phyloP scores from a whole-genome alignment of 176 grass and related monocot genomes.

The Zoysia pacifica region DNA sequence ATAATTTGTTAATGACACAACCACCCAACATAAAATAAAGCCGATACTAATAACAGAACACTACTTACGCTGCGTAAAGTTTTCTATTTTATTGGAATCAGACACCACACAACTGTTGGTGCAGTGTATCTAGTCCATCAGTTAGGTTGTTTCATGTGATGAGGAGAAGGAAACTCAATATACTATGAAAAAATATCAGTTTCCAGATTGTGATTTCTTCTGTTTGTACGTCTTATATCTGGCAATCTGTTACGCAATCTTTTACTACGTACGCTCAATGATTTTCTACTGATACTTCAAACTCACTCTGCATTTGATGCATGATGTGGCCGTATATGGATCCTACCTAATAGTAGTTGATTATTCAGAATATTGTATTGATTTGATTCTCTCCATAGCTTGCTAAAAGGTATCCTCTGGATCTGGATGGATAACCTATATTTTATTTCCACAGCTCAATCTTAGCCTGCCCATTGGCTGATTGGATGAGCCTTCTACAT shows the following conservation, averaged over 20 bases:
- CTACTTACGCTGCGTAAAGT: too few relatives aligned
- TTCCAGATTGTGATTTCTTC: background rate
- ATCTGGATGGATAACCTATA: background rate
- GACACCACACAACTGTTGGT: background rate
- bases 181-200: background rate
- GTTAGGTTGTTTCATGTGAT: background rate
- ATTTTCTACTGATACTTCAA: background rate
- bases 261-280: background rate
- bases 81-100: too few relatives aligned
- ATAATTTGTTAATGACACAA: too few relatives aligned
- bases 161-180: background rate
- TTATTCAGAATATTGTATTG: background rate
- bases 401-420: background rate
- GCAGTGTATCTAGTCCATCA: background rate
- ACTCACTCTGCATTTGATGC: background rate
- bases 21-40: too few relatives aligned
- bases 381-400: background rate
- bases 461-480: background rate
- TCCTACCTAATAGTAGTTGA: too few relatives aligned
- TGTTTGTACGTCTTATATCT: too few relatives aligned
- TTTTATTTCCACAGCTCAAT: too few relatives aligned
- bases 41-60: too few relatives aligned
- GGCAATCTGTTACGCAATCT: too few relatives aligned
- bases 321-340: too few relatives aligned
- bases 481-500: background rate